A percentile compares a stretch with the other conserved stretches of the same genome.
Conservation (phyloP, 352 stramenopile species). For the Blastocystis sp. region DNA sequence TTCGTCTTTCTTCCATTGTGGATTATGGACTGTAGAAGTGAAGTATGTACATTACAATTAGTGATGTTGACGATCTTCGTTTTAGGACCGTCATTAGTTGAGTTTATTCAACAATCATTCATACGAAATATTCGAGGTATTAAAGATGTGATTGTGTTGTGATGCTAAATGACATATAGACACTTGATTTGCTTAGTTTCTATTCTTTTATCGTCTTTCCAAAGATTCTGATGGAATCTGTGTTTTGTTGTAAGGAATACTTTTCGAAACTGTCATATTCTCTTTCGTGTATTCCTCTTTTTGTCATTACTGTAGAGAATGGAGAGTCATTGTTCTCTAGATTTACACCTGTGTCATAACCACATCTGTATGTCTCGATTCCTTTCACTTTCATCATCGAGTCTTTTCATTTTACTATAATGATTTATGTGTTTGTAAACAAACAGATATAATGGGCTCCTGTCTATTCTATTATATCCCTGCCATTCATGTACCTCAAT, state of each 20-base stretch:
- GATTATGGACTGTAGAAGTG: conserved; percentile 32
- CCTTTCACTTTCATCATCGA: conserved; percentile 42
- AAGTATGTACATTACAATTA: neutral
- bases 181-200: conserved; percentile 27
- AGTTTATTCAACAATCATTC: conserved; percentile 36
- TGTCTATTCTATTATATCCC: conserved; percentile 5
- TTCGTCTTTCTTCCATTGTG: conserved; percentile 19
- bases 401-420: conserved; percentile 41
- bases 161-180: neutral
- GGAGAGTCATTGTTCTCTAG: neutral
- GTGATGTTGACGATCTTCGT: conserved; percentile 31
- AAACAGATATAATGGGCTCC: conserved; percentile 29
- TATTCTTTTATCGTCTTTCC: conserved; percentile 45
- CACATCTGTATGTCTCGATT: conserved; percentile 22
- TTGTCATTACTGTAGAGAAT: conserved; percentile 2
- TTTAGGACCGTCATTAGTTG: neutral
- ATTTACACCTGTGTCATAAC: conserved; percentile 49
- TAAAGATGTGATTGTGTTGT: neutral
- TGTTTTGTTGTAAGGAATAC: conserved; percentile 32
- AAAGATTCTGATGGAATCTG: conserved; percentile 15
- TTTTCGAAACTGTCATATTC: conserved; percentile 26
- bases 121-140: conserved; percentile 38
- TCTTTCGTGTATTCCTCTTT: conserved; percentile 47
- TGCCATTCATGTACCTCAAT: neutral
- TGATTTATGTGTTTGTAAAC: neutral